Evolutionary conservation across 2,329 filamentous ascomycete genomes (phyloP).

Genomic region (Penicillium brasilianum): DNA sequence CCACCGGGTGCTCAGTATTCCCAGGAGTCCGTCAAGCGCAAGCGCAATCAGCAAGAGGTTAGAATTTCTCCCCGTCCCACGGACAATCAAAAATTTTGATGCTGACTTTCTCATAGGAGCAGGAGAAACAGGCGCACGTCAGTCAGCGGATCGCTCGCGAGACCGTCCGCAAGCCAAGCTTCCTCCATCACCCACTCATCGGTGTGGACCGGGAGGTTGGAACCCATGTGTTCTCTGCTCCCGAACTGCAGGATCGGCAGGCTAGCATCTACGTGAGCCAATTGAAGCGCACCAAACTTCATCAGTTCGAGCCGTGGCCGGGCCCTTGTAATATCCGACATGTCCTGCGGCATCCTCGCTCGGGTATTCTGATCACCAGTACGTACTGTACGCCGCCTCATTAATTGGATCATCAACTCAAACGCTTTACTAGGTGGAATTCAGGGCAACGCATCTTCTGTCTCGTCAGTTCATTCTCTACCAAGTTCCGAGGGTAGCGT

Average conservation of each 20-base stretch:
- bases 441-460: constrained; percentile 35
- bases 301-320: constrained; percentile 38
- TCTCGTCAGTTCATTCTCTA: constrained; percentile 37
- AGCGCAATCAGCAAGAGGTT: constrained; percentile 54
- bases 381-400: constrained; percentile 28
- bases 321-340: constrained; percentile 36
- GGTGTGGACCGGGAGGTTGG: constrained; percentile 40
- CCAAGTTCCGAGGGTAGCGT: too few species aligned
- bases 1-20: constrained; percentile 61
- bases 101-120: constrained; percentile 33
- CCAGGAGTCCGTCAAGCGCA: constrained; percentile 62
- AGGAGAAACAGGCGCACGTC: constrained; percentile 32
- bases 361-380: constrained; percentile 46
- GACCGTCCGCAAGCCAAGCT: constrained; percentile 38
- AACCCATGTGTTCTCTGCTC: constrained; percentile 19
- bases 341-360: constrained; percentile 41
- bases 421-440: constrained; percentile 31
- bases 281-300: constrained; percentile 36
- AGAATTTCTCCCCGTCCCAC: not conserved
- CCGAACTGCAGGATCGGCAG: constrained; percentile 33
- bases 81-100: constrained; percentile 6
- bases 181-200: constrained; percentile 38
- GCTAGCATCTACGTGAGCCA: constrained; percentile 41
- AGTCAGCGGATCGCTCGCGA: constrained; percentile 38
- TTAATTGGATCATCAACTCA: constrained; percentile 18